These are phyloP conservation scores for Tulasnella sp. DNA, from an alignment of 768 basidiomycete species.

Conservation along the genomic window DNA sequence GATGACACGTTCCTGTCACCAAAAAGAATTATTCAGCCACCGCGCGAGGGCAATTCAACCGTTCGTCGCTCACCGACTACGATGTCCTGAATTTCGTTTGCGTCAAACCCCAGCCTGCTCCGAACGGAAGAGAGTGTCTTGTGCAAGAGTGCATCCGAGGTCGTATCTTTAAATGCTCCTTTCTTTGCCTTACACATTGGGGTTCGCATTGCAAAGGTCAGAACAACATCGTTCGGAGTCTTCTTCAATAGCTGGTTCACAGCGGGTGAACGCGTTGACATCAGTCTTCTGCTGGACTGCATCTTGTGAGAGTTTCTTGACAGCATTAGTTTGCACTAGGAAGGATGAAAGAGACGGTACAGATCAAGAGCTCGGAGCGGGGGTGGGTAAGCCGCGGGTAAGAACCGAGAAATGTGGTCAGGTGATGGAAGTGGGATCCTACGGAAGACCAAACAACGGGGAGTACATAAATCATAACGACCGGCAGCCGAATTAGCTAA, in stretches of 20 bases:
- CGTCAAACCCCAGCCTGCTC: constrained; percentile 63
- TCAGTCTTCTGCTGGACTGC: background rate
- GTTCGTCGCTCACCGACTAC: constrained; percentile 60
- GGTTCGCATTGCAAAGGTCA: constrained; percentile 86
- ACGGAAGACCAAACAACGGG: background rate
- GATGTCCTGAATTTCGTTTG: constrained; percentile 72
- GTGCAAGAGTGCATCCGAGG: constrained; percentile 81
- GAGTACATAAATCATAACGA: background rate
- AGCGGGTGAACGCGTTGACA: background rate
- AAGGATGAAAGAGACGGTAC: background rate
- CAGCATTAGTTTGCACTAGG: background rate
- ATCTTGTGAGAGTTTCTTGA: background rate
- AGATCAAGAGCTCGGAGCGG: background rate
- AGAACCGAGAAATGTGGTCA: constrained; percentile 9
- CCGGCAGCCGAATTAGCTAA: background rate
- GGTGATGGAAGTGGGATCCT: background rate
- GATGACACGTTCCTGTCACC: constrained; percentile 65
- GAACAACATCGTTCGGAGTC: constrained; percentile 79
- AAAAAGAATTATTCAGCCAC: background rate
- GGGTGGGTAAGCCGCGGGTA: constrained; percentile 17
- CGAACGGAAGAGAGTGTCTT: constrained; percentile 65
- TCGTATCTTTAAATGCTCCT: constrained; percentile 84
- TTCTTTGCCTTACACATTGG: constrained; percentile 85
- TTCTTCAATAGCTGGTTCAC: constrained; percentile 53
- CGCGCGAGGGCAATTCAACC: background rate